Conservation (phyloP, 495 filamentous ascomycete species). For the Penicillium herquei region DNA sequence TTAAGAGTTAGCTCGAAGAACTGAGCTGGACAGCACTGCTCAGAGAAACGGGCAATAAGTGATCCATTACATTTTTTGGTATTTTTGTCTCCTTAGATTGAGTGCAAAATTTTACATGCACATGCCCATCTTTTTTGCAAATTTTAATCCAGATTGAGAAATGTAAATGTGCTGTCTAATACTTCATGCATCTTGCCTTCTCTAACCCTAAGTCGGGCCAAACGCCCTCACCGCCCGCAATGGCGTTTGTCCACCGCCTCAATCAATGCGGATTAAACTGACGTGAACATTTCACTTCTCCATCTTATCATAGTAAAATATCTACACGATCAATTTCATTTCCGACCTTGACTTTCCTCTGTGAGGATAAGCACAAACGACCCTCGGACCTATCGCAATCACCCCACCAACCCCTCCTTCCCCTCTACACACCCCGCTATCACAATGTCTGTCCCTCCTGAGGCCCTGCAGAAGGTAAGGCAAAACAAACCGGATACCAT, state of each 20-base stretch:
- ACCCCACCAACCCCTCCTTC: constrained; percentile 4
- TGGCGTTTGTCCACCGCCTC: constrained; percentile 6
- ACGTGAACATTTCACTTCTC: background rate
- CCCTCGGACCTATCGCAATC: background rate
- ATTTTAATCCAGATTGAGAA: background rate
- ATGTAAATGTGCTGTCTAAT: background rate
- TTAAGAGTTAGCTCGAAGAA: no score
- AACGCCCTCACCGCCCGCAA: constrained; percentile 10
- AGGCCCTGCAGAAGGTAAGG: constrained; percentile 87
- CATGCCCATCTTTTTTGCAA: background rate
- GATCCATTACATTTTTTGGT: no score
- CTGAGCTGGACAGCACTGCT: no score
- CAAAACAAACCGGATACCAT: no score
- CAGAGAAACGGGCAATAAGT: no score
- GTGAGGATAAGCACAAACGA: no score
- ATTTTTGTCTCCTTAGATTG: no score
- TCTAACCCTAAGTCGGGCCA: constrained; percentile 9
- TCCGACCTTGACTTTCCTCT: background rate
- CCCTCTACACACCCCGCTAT: constrained; percentile 1
- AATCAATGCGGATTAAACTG: background rate
- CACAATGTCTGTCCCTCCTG: constrained; percentile 92
- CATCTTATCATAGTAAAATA: background rate
- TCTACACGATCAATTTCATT: background rate
- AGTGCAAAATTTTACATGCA: background rate
- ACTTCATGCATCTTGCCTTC: background rate